Conservation (phyloP, 306 rosid species). For the Rosa chinensis region DNA sequence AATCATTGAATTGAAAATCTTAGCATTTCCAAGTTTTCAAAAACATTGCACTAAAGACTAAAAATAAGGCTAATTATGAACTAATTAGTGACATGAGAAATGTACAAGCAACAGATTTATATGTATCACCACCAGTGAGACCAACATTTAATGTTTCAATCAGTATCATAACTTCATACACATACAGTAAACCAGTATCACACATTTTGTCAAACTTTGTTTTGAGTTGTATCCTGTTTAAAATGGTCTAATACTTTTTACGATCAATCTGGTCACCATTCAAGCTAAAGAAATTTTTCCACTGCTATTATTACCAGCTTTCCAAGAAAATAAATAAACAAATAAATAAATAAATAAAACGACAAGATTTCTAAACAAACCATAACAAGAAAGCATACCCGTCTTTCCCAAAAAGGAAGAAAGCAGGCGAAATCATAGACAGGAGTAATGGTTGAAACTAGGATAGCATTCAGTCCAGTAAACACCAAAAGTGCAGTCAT, state of each 20-base stretch:
- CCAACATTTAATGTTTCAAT: not conserved
- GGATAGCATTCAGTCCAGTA: constrained; percentile 58
- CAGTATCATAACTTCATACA: not conserved
- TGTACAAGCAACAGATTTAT: not conserved
- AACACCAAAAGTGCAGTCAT: constrained; percentile 72
- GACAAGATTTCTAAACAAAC: not conserved
- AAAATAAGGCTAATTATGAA: not conserved
- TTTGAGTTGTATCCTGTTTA: not conserved
- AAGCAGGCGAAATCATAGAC: constrained; percentile 82
- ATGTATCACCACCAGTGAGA: not conserved
- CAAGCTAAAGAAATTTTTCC: not conserved
- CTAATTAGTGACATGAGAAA: not conserved
- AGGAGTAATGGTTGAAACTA: constrained; percentile 62
- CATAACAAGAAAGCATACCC: constrained; percentile 39
- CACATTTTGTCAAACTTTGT: not conserved
- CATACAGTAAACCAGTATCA: not conserved
- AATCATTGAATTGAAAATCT: not conserved
- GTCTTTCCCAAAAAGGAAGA: constrained; percentile 82
- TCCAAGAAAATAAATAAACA: not conserved
- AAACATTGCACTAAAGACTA: not conserved
- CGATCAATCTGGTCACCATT: not conserved
- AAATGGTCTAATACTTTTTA: not conserved
- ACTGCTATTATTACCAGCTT: not conserved
- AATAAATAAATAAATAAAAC: no score
- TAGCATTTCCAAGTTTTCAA: not conserved